phyloP scores from a whole-genome alignment of 441 rosid species.

The Adansonia gregorii region DNA sequence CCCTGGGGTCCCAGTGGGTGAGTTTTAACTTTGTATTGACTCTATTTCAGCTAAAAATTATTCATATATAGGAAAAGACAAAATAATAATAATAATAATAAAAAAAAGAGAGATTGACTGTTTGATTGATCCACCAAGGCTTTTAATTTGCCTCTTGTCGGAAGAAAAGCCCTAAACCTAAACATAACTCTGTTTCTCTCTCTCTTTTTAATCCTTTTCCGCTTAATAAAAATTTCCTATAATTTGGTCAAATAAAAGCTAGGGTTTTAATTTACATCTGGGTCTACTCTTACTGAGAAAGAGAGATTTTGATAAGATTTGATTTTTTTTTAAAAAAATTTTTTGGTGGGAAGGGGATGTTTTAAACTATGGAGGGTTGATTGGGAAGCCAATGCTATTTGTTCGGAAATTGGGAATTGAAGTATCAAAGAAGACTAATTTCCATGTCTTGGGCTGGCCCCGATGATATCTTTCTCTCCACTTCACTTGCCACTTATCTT shows the following conservation, averaged over 20 bases:
- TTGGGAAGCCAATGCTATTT: conserved; percentile 48
- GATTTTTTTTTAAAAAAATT: too few relatives aligned
- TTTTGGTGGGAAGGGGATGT: neutral
- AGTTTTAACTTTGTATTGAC: neutral
- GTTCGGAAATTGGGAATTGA: conserved; percentile 31
- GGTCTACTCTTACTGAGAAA: too few relatives aligned
- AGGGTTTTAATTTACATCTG: conserved; percentile 1
- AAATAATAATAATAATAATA: too few relatives aligned
- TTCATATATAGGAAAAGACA: neutral
- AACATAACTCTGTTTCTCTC: conserved; percentile 31
- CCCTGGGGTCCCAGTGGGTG: too few relatives aligned
- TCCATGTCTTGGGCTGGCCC: conserved; percentile 90
- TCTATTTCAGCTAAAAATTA: neutral
- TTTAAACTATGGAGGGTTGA: conserved; percentile 22
- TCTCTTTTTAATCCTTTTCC: neutral
- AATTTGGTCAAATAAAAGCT: conserved; percentile 18
- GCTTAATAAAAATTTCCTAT: neutral
- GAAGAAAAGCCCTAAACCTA: conserved; percentile 22
- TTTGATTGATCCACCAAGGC: neutral
- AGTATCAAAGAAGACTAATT: conserved; percentile 29
- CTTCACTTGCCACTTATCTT: conserved; percentile 87
- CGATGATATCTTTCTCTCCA: conserved; percentile 78
- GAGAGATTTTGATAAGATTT: too few relatives aligned
- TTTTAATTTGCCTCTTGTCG: neutral
- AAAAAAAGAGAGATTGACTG: neutral